These are phyloP conservation scores for Trichoderma hamatum DNA, from an alignment of 2,329 filamentous ascomycete species.

Conservation along the genomic window DNA sequence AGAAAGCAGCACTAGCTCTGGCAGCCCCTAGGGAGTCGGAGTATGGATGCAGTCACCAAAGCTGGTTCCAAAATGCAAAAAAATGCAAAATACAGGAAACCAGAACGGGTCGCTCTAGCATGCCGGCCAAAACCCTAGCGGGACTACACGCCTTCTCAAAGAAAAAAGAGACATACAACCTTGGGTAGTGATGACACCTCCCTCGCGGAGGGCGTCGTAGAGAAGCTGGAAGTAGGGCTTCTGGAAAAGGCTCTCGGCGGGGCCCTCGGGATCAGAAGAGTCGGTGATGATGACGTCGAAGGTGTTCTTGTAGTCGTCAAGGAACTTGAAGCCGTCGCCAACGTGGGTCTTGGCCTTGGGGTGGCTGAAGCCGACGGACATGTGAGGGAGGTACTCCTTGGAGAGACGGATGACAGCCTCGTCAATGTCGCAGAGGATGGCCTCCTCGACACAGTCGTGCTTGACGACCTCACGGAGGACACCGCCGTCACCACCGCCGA, in stretches of 20 bases:
- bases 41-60: conserved; percentile 15
- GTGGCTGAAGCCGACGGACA: conserved; percentile 92
- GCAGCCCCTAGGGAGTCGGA: conserved; percentile 38
- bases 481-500: conserved; percentile 95
- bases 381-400: conserved; percentile 95
- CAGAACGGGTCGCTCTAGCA: conserved; percentile 23
- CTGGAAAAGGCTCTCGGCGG: conserved; percentile 95
- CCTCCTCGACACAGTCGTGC: conserved; percentile 96
- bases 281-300: conserved; percentile 99
- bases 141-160: conserved; percentile 46
- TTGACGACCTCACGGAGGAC: conserved; percentile 98
- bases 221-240: conserved; percentile 98
- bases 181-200: conserved; percentile 99
- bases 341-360: conserved; percentile 91
- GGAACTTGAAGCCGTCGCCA: conserved; percentile 98
- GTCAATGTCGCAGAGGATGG: conserved; percentile 96
- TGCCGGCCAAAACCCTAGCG: conserved; percentile 37
- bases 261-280: conserved; percentile 95
- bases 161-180: conserved; percentile 91
- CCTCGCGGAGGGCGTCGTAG: conserved; percentile 83
- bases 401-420: conserved; percentile 98
- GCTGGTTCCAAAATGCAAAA: background rate
- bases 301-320: conserved; percentile 92
- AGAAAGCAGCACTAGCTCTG: conserved; percentile 47
- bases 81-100: conserved; percentile 10